phyloP scores from a whole-genome alignment of 2,329 filamentous ascomycete species.

The Fusarium fracticaudum region DNA sequence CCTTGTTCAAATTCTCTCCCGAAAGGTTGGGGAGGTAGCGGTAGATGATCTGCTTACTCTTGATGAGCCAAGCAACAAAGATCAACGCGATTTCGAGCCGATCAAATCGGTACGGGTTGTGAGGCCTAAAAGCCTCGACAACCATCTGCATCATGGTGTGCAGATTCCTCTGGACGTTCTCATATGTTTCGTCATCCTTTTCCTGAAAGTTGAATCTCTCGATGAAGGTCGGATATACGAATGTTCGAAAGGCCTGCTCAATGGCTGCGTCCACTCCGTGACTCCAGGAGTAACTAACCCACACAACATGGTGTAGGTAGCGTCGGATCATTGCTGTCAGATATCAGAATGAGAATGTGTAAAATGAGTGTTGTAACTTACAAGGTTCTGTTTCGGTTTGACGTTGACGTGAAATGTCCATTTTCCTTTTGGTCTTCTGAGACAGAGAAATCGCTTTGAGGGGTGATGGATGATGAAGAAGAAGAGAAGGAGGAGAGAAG shows the following conservation, averaged over 20 bases:
- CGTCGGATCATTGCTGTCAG: not conserved
- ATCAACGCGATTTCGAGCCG: rapidly evolving
- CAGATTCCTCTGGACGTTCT: rapidly evolving
- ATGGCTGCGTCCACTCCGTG: not conserved
- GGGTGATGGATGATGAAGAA: not conserved
- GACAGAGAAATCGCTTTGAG: too few relatives aligned
- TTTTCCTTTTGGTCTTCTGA: not conserved
- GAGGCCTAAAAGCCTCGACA: not conserved
- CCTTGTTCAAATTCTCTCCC: not conserved
- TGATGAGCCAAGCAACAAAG: not conserved
- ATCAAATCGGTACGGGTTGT: rapidly evolving
- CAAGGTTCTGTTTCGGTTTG: not conserved
- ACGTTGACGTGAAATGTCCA: not conserved
- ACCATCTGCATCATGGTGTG: rapidly evolving
- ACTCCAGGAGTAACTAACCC: not conserved
- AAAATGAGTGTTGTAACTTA: not conserved
- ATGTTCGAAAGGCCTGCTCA: not conserved
- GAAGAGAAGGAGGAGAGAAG: too few relatives aligned
- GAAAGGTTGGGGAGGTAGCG: not conserved
- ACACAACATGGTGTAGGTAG: not conserved
- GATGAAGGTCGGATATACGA: not conserved
- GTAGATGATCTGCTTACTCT: not conserved
- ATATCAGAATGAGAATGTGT: not conserved
- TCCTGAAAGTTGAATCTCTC: rapidly evolving
- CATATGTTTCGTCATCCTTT: rapidly evolving